These are phyloP conservation scores for Amaranthus cruentus DNA, from an alignment of 148 eudicot genomes.

Conservation along the genomic window DNA sequence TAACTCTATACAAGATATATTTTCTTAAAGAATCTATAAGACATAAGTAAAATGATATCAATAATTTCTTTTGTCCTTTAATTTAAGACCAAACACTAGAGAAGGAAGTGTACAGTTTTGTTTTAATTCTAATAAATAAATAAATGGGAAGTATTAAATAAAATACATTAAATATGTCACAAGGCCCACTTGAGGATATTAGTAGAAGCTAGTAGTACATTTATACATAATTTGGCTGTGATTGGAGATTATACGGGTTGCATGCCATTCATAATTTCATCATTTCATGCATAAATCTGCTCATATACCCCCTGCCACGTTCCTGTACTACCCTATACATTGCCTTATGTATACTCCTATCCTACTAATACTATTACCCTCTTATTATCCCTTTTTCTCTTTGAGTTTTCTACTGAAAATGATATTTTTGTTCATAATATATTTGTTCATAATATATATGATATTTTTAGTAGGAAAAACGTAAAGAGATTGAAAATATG, in stretches of 20 bases:
- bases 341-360: not conserved
- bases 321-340: not conserved
- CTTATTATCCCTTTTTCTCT: too few species aligned
- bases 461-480: too few species aligned
- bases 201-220: not conserved
- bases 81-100: not conserved
- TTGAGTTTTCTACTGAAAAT: too few species aligned
- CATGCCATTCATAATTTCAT: not conserved
- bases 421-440: too few species aligned
- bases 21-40: too few species aligned
- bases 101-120: conserved; percentile 7
- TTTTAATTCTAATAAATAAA: too few species aligned
- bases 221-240: not conserved
- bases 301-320: not conserved
- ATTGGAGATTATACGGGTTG: conserved; percentile 3
- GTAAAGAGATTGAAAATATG: too few species aligned
- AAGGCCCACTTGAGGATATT: conserved; percentile 23
- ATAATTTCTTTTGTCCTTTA: not conserved
- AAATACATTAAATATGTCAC: conserved; percentile 24
- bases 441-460: too few species aligned
- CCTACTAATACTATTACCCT: too few species aligned
- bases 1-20: too few species aligned
- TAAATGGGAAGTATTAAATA: conserved; percentile 3
- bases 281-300: not conserved
- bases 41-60: too few species aligned